Base-by-base conservation (phyloP, 2,329 filamentous ascomycete genomes). In the Diaporthe sp. region DNA sequence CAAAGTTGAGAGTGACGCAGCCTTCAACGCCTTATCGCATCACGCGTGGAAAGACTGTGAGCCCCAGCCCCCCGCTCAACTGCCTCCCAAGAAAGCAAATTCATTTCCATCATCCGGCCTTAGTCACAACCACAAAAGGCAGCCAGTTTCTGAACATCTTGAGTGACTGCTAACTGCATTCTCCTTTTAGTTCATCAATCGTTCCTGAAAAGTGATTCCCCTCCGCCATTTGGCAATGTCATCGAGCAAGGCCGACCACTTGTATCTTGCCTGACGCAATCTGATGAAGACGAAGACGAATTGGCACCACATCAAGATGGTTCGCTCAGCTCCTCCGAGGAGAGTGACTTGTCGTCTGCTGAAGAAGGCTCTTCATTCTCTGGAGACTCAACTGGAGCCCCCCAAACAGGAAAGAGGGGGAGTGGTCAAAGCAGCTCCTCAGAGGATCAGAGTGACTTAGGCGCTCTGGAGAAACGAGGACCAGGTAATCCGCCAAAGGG, bases 11-110 rank as follows among this genome's bases (percentile, higher is more conserved):
- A 61, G 56, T 12, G 56, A 27, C 17, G n/a, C 7, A 25, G 56
- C n/a, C 2, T 61, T 61, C n/a, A 61, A 61, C 27, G 13, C 35
- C 8, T 22, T 61, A 15, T 61, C 56, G 8, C 35, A 39, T 42
- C 56, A 61, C 12, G 35, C 35, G 13, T 61, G 35, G 56, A 61
- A 61, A 61, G 56, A 61, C n/a, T 61, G 56, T 61, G 9, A 61
- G 56, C 47, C 44, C 22, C 44, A n/a, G 6, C 13, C 12, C 37
- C 9, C 3, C 10, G 37, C 13, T 44, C 39, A 37, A 37, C 6
- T 15, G 3, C 13, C n/a, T 25, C 47, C 1, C 10, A 12, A 50
- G n/a, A 50, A 25, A 9, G 47, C 9, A 50, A 25, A 3, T 2
- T 50, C 12, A 25, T 10, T 25, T 22, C 3, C 3, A 13, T 10